Percentiles rank a stretch among this genome's conserved stretches.
Evolutionary conservation across 225 moss, liverwort and hornwort genomes (phyloP).

Genomic region (Thuidium tamariscinum): DNA sequence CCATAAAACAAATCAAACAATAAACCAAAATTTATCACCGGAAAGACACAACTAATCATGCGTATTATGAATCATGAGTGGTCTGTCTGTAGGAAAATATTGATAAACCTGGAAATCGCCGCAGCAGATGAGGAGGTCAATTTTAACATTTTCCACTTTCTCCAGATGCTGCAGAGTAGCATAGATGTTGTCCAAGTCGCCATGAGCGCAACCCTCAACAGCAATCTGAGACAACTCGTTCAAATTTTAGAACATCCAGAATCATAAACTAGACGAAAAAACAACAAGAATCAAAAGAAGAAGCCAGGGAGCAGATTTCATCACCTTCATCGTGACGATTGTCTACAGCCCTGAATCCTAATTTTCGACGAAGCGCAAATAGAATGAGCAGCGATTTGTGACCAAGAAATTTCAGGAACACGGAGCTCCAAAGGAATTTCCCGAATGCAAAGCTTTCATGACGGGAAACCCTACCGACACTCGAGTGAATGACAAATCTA

Average conservation of each 20-base stretch:
- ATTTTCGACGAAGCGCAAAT: not conserved
- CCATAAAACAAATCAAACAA: not conserved
- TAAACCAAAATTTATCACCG: not conserved
- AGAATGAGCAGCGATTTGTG: not conserved
- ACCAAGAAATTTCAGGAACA: not conserved
- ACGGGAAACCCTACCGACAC: not conserved
- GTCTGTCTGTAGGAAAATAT: not conserved
- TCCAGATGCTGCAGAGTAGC: conserved; percentile 81
- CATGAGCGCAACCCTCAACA: conserved; percentile 93
- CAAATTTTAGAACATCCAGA: not conserved
- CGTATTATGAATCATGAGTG: not conserved
- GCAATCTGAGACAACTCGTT: conserved; percentile 41
- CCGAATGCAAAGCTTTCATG: not conserved
- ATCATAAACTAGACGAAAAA: not conserved
- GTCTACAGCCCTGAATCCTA: not conserved
- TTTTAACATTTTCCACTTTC: conserved; percentile 50
- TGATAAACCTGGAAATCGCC: conserved; percentile 84
- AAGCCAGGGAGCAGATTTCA: not conserved
- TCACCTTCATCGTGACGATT: conserved; percentile 15
- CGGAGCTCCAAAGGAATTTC: not conserved
- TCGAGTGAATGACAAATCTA: not conserved
- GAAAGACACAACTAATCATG: not conserved
- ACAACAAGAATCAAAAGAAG: not conserved
- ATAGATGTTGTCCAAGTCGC: conserved; percentile 85
- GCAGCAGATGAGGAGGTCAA: conserved; percentile 93